These are phyloP conservation scores for Pestalotiopsis sp. DNA, from an alignment of 2,329 filamentous ascomycete species.

Conservation along the genomic window DNA sequence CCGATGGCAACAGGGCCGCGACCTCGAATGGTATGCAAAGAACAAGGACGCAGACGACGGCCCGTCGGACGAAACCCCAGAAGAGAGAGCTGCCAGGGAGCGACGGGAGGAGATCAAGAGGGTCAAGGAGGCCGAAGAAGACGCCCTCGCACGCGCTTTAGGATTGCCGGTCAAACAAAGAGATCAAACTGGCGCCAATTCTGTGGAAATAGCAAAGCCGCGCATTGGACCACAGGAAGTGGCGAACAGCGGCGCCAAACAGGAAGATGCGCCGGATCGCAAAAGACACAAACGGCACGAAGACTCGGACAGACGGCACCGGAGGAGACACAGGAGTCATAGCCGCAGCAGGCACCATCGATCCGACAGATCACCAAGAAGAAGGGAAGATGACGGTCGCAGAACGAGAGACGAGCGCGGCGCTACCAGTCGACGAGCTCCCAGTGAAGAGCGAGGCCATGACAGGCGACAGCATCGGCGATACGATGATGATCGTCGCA, in stretches of 20 bases:
- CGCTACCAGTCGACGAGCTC: conserved; percentile 14
- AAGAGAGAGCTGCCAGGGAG: conserved; percentile 59
- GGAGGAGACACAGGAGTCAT: conserved; percentile 32
- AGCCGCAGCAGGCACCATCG: conserved; percentile 23
- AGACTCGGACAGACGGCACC: conserved; percentile 32
- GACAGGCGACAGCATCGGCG: conserved; percentile 15
- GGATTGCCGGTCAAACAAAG: conserved; percentile 71
- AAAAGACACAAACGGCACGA: conserved; percentile 25
- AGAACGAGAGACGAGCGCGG: neutral
- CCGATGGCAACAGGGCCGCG: conserved; percentile 81
- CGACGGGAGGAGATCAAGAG: conserved; percentile 75
- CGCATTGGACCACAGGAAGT: conserved; percentile 30
- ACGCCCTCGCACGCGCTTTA: conserved; percentile 80
- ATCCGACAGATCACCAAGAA: conserved; percentile 27
- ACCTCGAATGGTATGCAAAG: conserved; percentile 66
- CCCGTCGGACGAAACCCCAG: conserved; percentile 55
- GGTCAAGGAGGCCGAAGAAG: conserved; percentile 90
- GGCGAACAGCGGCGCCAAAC: conserved; percentile 18
- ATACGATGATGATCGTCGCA: conserved; percentile 8
- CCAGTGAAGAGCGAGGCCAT: conserved; percentile 22
- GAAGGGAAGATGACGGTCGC: conserved; percentile 14
- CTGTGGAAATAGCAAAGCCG: conserved; percentile 56
- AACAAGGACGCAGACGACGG: conserved; percentile 46
- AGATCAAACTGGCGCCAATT: conserved; percentile 63
- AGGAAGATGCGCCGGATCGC: conserved; percentile 18